A percentile compares a stretch with the other conserved stretches of the same genome.
These are phyloP conservation scores for Emergomyces pasteurianus DNA, from an alignment of 2,329 filamentous ascomycete genomes.

Conservation along the genomic window DNA sequence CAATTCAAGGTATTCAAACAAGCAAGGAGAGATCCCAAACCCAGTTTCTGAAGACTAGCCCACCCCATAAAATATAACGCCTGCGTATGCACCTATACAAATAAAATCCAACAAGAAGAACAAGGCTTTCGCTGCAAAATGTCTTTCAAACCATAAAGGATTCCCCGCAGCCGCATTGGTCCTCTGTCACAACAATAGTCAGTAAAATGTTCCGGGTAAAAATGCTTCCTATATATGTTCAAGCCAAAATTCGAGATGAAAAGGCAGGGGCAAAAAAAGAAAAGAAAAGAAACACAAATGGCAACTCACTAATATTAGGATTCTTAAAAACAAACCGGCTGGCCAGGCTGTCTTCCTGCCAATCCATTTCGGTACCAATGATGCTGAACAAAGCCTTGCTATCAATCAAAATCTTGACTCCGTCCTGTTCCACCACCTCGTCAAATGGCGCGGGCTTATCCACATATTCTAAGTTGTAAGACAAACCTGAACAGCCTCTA, in stretches of 20 bases:
- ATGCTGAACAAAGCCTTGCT: constrained; percentile 97
- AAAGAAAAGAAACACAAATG: no score
- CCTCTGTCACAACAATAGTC: constrained; percentile 50
- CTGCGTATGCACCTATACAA: not conserved
- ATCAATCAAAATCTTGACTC: constrained; percentile 89
- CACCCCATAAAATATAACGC: not conserved
- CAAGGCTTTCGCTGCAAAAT: not conserved
- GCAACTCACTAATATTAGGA: constrained; percentile 86
- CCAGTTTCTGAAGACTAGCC: not conserved
- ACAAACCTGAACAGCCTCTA: constrained; percentile 81
- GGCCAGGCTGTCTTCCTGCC: constrained; percentile 90
- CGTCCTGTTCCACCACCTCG: constrained; percentile 88
- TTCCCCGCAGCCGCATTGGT: constrained; percentile 91
- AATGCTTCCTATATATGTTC: constrained; percentile 5
- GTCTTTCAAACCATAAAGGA: constrained; percentile 68
- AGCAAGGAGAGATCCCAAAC: not conserved
- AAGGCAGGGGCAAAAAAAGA: not conserved
- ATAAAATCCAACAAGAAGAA: not conserved
- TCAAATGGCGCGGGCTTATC: constrained; percentile 82
- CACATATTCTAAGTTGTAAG: constrained; percentile 90
- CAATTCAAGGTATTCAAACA: not conserved
- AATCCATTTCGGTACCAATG: constrained; percentile 98
- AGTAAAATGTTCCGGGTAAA: no score
- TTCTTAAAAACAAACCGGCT: constrained; percentile 90
- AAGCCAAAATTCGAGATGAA: not conserved